These are phyloP conservation scores for Orbilia quercus DNA, from an alignment of 2,329 filamentous ascomycete species.

Conservation along the genomic window DNA sequence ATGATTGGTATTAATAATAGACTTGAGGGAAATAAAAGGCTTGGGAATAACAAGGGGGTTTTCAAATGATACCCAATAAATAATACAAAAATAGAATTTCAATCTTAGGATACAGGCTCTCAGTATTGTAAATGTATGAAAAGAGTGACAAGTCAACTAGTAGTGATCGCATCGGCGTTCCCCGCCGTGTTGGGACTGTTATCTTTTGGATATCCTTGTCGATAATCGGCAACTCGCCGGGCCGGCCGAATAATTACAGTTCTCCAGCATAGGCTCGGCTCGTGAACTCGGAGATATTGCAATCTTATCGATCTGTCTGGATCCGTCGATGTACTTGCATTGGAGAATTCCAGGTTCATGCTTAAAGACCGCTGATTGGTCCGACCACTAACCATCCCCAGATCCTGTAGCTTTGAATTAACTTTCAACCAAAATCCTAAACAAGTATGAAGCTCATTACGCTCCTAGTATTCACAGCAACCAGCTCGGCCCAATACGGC, in stretches of 20 bases:
- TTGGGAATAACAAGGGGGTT: background rate
- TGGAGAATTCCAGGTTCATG: too few relatives aligned
- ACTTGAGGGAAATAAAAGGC: too few relatives aligned
- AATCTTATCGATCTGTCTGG: background rate
- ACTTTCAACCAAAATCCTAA: background rate
- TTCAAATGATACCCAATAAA: background rate
- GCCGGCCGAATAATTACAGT: background rate
- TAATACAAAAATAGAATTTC: background rate
- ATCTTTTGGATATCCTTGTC: background rate
- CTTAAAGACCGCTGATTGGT: too few relatives aligned
- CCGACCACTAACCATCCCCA: too few relatives aligned
- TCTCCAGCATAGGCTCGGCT: background rate
- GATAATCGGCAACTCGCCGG: background rate
- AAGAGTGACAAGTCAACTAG: background rate
- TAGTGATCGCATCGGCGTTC: background rate
- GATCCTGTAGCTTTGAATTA: too few relatives aligned
- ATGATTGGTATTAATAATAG: constrained; percentile 2
- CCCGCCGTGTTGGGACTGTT: background rate
- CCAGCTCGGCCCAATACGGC: constrained; percentile 28
- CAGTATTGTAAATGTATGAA: background rate
- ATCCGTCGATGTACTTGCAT: too few relatives aligned
- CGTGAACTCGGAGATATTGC: background rate
- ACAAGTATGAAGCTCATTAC: constrained; percentile 17
- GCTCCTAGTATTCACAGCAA: constrained; percentile 8
- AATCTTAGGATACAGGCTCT: background rate